Conservation (phyloP, 2,329 filamentous ascomycete genomes). For the Aspergillus sp. region DNA sequence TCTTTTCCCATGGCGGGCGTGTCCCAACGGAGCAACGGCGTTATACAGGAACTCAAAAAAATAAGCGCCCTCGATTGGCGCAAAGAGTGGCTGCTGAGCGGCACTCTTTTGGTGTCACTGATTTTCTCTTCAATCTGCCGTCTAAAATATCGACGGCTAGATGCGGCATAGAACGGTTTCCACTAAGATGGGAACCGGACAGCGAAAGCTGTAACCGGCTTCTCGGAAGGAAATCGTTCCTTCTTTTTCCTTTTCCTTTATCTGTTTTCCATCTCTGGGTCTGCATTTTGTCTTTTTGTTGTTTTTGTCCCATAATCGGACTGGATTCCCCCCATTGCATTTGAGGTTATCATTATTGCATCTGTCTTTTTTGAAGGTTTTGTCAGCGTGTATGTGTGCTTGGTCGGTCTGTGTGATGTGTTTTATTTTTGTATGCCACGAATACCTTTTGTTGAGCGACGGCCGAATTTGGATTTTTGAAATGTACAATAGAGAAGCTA, state of each 20-base stretch:
- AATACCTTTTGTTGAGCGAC: slow-evolving; percentile 1
- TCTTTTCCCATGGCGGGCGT: not conserved
- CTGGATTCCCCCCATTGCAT: slow-evolving; percentile 8
- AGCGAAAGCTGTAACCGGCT: not conserved
- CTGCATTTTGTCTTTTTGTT: too few relatives aligned
- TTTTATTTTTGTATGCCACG: slow-evolving; percentile 5
- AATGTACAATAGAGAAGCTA: slow-evolving; percentile 12
- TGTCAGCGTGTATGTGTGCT: not conserved
- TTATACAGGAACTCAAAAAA: slow-evolving; percentile 5
- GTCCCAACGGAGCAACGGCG: slow-evolving; percentile 5
- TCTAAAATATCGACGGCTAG: slow-evolving; percentile 13
- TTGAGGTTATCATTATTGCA: not conserved
- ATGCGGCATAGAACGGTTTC: slow-evolving; percentile 14
- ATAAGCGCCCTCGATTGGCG: not conserved
- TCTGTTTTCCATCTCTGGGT: not conserved
- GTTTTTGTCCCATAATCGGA: too few relatives aligned
- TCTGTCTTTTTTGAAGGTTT: not conserved
- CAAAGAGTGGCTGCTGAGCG: slow-evolving; percentile 18
- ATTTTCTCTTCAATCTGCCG: slow-evolving; percentile 5
- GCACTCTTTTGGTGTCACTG: slow-evolving; percentile 12
- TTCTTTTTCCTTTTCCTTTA: not conserved
- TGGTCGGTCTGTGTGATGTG: not conserved
- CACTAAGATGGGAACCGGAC: not conserved
- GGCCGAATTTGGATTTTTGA: slow-evolving; percentile 1
- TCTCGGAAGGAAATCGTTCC: too few relatives aligned